Evolutionary conservation across 345 rosid genomes (phyloP).

Genomic region (Dimocarpus longan): DNA sequence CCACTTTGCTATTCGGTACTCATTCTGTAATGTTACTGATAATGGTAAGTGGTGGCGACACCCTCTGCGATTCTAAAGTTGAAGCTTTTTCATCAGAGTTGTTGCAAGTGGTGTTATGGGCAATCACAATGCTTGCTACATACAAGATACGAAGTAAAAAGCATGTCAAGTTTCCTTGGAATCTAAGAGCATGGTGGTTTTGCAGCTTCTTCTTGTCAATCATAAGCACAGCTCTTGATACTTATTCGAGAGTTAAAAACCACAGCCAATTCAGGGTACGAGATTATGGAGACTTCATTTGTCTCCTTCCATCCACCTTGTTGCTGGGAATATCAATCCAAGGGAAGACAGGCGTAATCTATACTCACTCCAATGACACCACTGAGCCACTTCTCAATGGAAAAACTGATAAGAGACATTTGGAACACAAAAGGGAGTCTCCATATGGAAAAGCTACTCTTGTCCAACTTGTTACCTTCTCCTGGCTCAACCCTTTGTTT

Average conservation of each 20-base stretch:
- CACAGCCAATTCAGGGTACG: constrained; percentile 32
- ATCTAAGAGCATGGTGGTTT: constrained; percentile 83
- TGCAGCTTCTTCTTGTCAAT: constrained; percentile 61
- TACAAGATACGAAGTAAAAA: constrained; percentile 36
- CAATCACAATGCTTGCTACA: constrained; percentile 36
- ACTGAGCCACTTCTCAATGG: constrained; percentile 60
- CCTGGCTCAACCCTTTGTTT: constrained; percentile 88
- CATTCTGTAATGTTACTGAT: constrained; percentile 51
- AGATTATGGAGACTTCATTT: constrained; percentile 52
- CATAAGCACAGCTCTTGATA: constrained; percentile 35
- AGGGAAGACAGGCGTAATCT: constrained; percentile 63
- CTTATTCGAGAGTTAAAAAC: constrained; percentile 30
- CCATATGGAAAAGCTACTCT: constrained; percentile 76
- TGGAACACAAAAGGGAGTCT: constrained; percentile 38
- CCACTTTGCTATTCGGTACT: constrained; percentile 43
- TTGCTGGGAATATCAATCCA: constrained; percentile 56
- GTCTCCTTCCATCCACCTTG: constrained; percentile 56
- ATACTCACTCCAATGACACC: constrained; percentile 28
- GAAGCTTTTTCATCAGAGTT: constrained; percentile 50
- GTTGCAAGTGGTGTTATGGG: constrained; percentile 53
- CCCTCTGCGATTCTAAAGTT: constrained; percentile 45
- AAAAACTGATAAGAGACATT: constrained; percentile 34
- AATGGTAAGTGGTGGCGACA: constrained; percentile 33
- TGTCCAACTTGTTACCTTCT: constrained; percentile 76
- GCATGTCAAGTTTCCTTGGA: constrained; percentile 58